phyloP scores from a whole-genome alignment of 192 early-diverging fungal genomes.

The Coemansia sp. region DNA sequence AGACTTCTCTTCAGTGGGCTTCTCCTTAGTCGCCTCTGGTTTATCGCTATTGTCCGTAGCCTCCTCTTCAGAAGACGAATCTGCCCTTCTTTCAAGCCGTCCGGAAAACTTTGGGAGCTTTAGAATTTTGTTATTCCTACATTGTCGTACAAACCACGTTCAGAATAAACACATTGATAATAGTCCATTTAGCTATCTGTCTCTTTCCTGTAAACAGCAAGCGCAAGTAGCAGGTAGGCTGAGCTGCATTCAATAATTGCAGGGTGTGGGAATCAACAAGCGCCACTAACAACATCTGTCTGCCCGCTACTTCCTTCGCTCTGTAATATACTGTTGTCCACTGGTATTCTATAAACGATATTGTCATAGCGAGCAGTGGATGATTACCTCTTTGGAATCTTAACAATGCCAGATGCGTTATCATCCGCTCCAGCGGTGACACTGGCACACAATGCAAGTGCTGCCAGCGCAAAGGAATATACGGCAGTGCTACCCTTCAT shows the following conservation, averaged over 20 bases:
- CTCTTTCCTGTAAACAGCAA: not conserved
- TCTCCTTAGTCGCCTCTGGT: slow-evolving; percentile 4
- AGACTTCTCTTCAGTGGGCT: not conserved
- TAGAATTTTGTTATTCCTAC: slow-evolving; percentile 15
- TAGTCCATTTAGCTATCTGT: not conserved
- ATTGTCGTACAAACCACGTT: not conserved
- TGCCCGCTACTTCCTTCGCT: not conserved
- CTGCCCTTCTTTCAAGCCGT: slow-evolving; percentile 5
- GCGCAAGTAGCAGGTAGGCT: not conserved
- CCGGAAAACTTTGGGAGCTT: slow-evolving; percentile 8
- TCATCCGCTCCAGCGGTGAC: not conserved
- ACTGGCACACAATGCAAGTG: not conserved
- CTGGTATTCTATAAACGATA: not conserved
- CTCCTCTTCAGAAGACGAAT: not conserved
- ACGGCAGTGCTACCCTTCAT: not conserved
- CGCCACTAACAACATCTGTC: not conserved
- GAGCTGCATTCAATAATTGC: too few species aligned
- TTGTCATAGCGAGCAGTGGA: not conserved
- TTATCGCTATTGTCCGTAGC: not conserved
- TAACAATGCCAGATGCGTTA: not conserved
- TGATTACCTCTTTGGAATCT: not conserved
- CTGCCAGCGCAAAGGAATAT: slow-evolving; percentile 1
- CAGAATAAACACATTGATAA: not conserved
- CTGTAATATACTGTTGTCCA: not conserved
- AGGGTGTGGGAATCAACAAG: not conserved